Conservation (phyloP, 352 stramenopile species). For the Phytophthora europaea region DNA sequence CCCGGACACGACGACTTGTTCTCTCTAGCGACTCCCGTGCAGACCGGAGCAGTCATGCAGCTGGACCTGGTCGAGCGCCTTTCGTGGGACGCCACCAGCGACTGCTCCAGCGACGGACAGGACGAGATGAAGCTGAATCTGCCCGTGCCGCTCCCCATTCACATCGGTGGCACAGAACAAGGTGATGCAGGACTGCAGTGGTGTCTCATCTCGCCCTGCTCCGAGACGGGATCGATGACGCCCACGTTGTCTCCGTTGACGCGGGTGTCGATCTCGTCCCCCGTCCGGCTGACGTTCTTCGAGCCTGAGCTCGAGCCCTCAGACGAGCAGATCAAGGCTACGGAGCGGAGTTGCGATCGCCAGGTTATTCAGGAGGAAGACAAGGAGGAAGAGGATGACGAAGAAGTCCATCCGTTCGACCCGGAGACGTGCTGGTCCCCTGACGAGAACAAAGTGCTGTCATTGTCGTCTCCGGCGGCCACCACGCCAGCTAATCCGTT, state of each 20-base stretch:
- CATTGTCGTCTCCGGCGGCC: conserved; percentile 13
- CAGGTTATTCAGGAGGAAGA: conserved; percentile 15
- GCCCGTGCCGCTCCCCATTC: conserved; percentile 19
- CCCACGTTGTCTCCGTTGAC: conserved; percentile 29
- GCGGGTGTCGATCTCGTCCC: conserved; percentile 31
- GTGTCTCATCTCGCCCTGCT: conserved; percentile 70
- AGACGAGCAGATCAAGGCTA: conserved; percentile 3
- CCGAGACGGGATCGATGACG: conserved; percentile 21
- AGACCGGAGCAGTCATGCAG: neutral
- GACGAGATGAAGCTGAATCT: conserved; percentile 16
- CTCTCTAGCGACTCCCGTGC: conserved; percentile 10
- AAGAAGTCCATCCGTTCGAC: conserved; percentile 21
- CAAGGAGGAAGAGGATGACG: conserved; percentile 20
- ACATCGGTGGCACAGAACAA: conserved; percentile 7
- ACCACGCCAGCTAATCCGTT: conserved; percentile 27
- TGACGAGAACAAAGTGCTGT: conserved; percentile 22
- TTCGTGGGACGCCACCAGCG: conserved; percentile 37
- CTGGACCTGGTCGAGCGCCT: conserved; percentile 33
- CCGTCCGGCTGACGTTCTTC: conserved; percentile 31
- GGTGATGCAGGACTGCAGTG: conserved; percentile 33
- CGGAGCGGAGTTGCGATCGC: neutral
- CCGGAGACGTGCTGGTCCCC: conserved; percentile 34
- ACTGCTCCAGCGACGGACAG: conserved; percentile 25
- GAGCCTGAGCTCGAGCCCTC: conserved; percentile 32
- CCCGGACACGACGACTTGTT: conserved; percentile 25